These are phyloP conservation scores for Pestalotiopsis sp. DNA, from an alignment of 2,329 filamentous ascomycete genomes.

Conservation along the genomic window DNA sequence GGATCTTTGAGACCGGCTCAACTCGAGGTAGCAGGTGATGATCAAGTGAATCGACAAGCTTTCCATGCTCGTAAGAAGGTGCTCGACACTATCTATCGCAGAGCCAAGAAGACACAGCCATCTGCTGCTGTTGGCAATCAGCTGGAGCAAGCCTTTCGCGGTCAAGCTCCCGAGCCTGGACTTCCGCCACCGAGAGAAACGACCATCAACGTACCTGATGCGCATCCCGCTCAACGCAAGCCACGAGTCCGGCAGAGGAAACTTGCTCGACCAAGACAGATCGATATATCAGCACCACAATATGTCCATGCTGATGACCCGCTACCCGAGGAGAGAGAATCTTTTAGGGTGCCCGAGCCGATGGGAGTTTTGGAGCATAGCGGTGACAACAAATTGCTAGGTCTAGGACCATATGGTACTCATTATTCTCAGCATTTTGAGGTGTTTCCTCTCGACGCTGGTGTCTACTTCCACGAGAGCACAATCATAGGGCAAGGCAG, in stretches of 20 bases:
- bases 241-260: slow-evolving; percentile 41
- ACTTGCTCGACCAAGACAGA: slow-evolving; percentile 40
- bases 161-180: slow-evolving; percentile 22
- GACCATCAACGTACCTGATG: slow-evolving; percentile 2
- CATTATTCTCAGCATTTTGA: slow-evolving; percentile 67
- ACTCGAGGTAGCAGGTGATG: slow-evolving; percentile 51
- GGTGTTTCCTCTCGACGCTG: slow-evolving; percentile 58
- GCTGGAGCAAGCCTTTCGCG: slow-evolving; percentile 38
- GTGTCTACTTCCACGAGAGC: slow-evolving; percentile 62
- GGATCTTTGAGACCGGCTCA: slow-evolving; percentile 51
- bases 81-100: slow-evolving; percentile 58
- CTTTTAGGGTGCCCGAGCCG: slow-evolving; percentile 21
- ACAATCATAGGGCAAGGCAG: slow-evolving; percentile 61
- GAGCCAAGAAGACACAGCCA: slow-evolving; percentile 32
- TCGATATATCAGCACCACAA: slow-evolving; percentile 56
- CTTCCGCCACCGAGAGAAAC: slow-evolving; percentile 8
- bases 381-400: slow-evolving; percentile 45
- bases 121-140: slow-evolving; percentile 31
- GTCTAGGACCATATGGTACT: slow-evolving; percentile 63
- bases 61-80: slow-evolving; percentile 57
- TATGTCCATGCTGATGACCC: slow-evolving; percentile 59
- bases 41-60: slow-evolving; percentile 35
- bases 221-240: slow-evolving; percentile 13
- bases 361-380: slow-evolving; percentile 21
- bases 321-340: slow-evolving; percentile 36